Conservation (phyloP, 2,329 filamentous ascomycete species). For the Claviceps paspali region DNA sequence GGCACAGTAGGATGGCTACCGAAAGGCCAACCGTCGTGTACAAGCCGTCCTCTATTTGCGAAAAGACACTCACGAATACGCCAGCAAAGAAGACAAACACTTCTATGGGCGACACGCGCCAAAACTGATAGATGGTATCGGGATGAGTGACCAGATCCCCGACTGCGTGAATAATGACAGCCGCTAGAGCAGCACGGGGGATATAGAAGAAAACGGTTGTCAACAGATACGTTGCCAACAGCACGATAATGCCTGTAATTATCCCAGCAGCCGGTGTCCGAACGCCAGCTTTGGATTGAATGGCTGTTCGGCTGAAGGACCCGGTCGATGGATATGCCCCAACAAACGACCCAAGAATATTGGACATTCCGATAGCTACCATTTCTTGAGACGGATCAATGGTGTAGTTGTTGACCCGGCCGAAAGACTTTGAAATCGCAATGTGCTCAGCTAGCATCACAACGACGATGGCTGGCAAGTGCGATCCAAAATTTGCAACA, state of each 20-base stretch:
- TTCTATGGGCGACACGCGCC: conserved; percentile 81
- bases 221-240: conserved; percentile 80
- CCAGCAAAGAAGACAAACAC: conserved; percentile 87
- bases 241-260: conserved; percentile 71
- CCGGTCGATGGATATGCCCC: conserved; percentile 87
- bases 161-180: conserved; percentile 91
- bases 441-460: conserved; percentile 96
- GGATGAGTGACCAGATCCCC: conserved; percentile 84
- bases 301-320: conserved; percentile 90
- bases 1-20: conserved; percentile 63
- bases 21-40: conserved; percentile 75
- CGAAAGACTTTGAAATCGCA: conserved; percentile 93
- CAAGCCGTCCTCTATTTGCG: conserved; percentile 79
- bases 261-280: conserved; percentile 81
- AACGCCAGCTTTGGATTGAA: conserved; percentile 93
- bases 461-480: conserved; percentile 76
- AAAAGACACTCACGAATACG: conserved; percentile 79
- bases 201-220: conserved; percentile 90
- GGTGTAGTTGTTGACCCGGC: conserved; percentile 86
- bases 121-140: conserved; percentile 88
- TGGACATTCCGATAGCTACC: conserved; percentile 83
- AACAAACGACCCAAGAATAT: conserved; percentile 80
- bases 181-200: conserved; percentile 62
- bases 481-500: conserved; percentile 49
- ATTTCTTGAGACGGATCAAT: conserved; percentile 94